A percentile compares a stretch with the other conserved stretches of the same genome.
Conservation (phyloP, 345 rosid genomes). For the Nasturtium officinale region DNA sequence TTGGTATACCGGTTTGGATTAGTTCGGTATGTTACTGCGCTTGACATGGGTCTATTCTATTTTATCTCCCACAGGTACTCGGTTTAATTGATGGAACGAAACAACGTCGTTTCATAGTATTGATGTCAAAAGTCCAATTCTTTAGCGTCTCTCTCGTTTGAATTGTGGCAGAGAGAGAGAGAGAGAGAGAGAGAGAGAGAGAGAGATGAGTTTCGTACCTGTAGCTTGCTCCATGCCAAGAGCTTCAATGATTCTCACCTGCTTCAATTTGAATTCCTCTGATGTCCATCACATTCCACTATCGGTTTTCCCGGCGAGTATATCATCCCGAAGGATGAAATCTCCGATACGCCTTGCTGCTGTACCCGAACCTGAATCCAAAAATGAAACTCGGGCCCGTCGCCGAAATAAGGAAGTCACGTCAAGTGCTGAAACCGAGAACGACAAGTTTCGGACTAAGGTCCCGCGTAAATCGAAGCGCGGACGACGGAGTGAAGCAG, state of each 20-base stretch:
- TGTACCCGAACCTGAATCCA: slow-evolving; percentile 45
- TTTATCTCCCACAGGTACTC: neutral
- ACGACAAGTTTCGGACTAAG: slow-evolving; percentile 46
- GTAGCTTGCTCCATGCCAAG: slow-evolving; percentile 38
- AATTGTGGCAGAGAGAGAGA: slow-evolving; percentile 3
- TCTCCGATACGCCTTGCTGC: slow-evolving; percentile 43
- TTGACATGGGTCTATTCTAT: neutral
- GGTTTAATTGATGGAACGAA: neutral
- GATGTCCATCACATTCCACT: neutral
- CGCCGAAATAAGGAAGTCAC: slow-evolving; percentile 31
- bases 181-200: slow-evolving; percentile 15
- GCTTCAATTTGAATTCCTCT: neutral
- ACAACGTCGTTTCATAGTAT: neutral
- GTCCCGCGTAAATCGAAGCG: slow-evolving; percentile 65
- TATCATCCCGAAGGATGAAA: slow-evolving; percentile 14
- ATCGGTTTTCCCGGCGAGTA: neutral
- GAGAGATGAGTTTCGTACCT: slow-evolving; percentile 25
- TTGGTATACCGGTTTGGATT: neutral
- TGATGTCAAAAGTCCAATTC: neutral
- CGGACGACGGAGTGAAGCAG: slow-evolving; percentile 81
- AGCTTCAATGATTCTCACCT: slow-evolving; percentile 10
- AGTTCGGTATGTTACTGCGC: neutral
- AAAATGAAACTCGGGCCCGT: slow-evolving; percentile 28
- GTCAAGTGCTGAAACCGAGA: slow-evolving; percentile 16
- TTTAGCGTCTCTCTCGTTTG: neutral